phyloP scores from a whole-genome alignment of 257 asterid genomes.

The Ballota nigra region DNA sequence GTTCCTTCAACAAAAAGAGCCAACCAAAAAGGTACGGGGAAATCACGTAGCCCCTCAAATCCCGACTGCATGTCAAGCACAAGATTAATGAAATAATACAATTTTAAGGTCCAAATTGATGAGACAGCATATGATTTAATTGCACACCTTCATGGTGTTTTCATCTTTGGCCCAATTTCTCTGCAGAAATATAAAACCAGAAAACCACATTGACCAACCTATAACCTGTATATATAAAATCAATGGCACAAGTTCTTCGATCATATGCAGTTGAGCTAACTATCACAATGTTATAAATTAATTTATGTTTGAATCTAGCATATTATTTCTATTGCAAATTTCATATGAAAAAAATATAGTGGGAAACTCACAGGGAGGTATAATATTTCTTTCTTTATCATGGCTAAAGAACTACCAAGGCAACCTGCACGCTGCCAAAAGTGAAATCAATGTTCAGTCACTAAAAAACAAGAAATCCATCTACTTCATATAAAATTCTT shows the following conservation, averaged over 20 bases:
- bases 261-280: background rate
- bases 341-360: background rate
- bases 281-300: background rate
- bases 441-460: conserved; percentile 18
- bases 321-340: background rate
- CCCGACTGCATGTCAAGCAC: conserved; percentile 56
- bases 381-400: conserved; percentile 51
- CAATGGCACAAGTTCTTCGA: conserved; percentile 16
- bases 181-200: conserved; percentile 61
- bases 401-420: conserved; percentile 69
- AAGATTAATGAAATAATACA: conserved; percentile 12
- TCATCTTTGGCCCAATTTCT: conserved; percentile 79
- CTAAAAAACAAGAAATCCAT: background rate
- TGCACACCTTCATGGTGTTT: conserved; percentile 59
- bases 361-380: conserved; percentile 63
- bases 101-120: conserved; percentile 15
- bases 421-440: conserved; percentile 69
- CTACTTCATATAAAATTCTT: background rate
- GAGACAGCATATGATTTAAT: conserved; percentile 1
- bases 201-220: conserved; percentile 92
- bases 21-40: conserved; percentile 70
- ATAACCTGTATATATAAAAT: conserved; percentile 47
- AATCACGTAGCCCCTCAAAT: conserved; percentile 45
- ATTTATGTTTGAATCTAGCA: background rate
- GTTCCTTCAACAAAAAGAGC: conserved; percentile 85